Conservation (phyloP, 306 rosid genomes). For the Begonia masoniana region DNA sequence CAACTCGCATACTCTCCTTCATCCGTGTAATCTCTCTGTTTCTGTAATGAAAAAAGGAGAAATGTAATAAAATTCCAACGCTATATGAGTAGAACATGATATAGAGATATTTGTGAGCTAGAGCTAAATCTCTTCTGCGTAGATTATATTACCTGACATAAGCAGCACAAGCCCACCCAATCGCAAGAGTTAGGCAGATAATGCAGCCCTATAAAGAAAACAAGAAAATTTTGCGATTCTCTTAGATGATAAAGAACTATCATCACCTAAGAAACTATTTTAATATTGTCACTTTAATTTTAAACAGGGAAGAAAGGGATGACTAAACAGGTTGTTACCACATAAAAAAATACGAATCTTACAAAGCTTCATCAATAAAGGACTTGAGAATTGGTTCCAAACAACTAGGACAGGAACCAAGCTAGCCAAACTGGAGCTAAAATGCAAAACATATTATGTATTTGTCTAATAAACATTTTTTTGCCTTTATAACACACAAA, state of each 20-base stretch:
- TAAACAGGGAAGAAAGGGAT: too few species aligned
- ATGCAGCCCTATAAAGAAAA: constrained; percentile 49
- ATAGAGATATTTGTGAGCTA: background rate
- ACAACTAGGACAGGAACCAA: too few species aligned
- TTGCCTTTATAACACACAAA: background rate
- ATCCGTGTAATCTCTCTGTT: constrained; percentile 57
- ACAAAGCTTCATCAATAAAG: background rate
- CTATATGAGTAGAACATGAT: background rate
- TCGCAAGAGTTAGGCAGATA: constrained; percentile 49
- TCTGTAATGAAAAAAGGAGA: constrained; percentile 18
- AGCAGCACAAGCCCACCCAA: constrained; percentile 73
- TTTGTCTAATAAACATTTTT: background rate
- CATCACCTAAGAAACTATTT: background rate
- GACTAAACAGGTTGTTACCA: background rate
- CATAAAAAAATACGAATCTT: background rate
- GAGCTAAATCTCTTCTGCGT: background rate
- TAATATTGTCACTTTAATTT: background rate
- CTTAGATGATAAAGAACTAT: background rate
- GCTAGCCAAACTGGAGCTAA: too few species aligned
- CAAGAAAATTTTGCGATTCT: background rate
- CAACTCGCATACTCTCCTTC: constrained; percentile 28
- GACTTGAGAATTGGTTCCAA: background rate
- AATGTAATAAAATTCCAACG: background rate
- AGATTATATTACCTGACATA: constrained; percentile 45
- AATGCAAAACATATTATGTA: too few species aligned